These are phyloP conservation scores for Datisca glomerata DNA, from an alignment of 306 rosid genomes.

Conservation along the genomic window DNA sequence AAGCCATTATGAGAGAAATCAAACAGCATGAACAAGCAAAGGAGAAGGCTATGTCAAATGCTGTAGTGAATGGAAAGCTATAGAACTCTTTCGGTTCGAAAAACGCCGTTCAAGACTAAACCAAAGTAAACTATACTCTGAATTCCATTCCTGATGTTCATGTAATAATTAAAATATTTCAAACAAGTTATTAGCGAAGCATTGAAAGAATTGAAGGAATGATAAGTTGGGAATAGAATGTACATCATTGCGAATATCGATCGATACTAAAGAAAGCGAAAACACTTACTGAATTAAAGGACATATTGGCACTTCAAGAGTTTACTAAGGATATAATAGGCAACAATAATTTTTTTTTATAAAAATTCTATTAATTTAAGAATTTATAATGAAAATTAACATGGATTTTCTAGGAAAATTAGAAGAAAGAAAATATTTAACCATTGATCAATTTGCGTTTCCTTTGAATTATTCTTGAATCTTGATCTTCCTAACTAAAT, in stretches of 20 bases:
- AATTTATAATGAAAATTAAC: no score
- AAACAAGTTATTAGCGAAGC: no score
- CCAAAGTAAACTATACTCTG: slow-evolving; percentile 7
- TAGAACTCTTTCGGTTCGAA: slow-evolving; percentile 16
- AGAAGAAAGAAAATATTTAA: no score
- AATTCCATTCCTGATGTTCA: no score
- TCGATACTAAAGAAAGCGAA: slow-evolving; percentile 5
- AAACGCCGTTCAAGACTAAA: slow-evolving; percentile 7
- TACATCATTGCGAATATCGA: slow-evolving; percentile 3
- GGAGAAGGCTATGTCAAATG: slow-evolving; percentile 11
- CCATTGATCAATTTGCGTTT: no score
- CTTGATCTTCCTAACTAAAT: no score
- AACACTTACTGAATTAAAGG: slow-evolving; percentile 7
- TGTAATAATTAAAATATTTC: no score
- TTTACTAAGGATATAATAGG: no score
- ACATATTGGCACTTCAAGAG: slow-evolving; percentile 9
- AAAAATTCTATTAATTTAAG: no score
- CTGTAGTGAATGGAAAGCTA: slow-evolving; percentile 11
- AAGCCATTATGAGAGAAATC: not conserved
- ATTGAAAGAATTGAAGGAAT: not conserved
- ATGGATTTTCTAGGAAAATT: no score
- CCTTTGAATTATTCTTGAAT: no score
- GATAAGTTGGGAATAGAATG: slow-evolving; percentile 3
- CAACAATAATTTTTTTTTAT: no score
- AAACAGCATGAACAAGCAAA: not conserved